phyloP scores from a whole-genome alignment of 1,284 basidiomycete genomes.

The Rhodotorula glutinis region DNA sequence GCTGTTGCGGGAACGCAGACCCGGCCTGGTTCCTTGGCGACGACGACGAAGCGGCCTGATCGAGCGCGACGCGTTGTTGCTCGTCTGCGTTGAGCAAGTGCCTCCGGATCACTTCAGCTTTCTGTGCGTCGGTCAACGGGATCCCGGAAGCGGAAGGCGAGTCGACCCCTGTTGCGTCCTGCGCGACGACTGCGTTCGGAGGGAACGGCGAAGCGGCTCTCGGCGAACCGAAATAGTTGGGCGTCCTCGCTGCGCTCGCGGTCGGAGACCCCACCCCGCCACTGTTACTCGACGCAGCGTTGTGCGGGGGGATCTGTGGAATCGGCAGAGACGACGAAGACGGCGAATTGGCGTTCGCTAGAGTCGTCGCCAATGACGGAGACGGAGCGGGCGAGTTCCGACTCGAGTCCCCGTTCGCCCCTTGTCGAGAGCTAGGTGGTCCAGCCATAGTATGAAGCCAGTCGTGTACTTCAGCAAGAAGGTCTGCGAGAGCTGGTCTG shows the following conservation, averaged over 20 bases:
- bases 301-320: slow-evolving; percentile 12
- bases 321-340: not conserved
- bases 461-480: too few species aligned
- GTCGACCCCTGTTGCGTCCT: not conserved
- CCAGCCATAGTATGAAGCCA: not conserved
- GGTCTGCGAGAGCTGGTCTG: too few species aligned
- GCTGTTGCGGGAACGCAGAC: slow-evolving; percentile 17
- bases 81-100: slow-evolving; percentile 77
- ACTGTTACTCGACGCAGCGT: not conserved
- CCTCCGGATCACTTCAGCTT: slow-evolving; percentile 69
- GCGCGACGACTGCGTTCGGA: not conserved
- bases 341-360: not conserved
- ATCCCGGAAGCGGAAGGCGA: not conserved
- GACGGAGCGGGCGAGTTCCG: not conserved
- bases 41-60: slow-evolving; percentile 21
- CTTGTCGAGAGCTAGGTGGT: not conserved
- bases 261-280: not conserved
- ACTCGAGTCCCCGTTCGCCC: not conserved
- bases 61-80: slow-evolving; percentile 47
- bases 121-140: slow-evolving; percentile 65
- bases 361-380: not conserved
- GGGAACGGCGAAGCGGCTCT: not conserved
- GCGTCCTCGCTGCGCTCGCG: not conserved
- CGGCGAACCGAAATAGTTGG: not conserved
- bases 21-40: not conserved